These are phyloP conservation scores for Colletotrichum sp. DNA, from an alignment of 2,329 filamentous ascomycete genomes.

Conservation along the genomic window DNA sequence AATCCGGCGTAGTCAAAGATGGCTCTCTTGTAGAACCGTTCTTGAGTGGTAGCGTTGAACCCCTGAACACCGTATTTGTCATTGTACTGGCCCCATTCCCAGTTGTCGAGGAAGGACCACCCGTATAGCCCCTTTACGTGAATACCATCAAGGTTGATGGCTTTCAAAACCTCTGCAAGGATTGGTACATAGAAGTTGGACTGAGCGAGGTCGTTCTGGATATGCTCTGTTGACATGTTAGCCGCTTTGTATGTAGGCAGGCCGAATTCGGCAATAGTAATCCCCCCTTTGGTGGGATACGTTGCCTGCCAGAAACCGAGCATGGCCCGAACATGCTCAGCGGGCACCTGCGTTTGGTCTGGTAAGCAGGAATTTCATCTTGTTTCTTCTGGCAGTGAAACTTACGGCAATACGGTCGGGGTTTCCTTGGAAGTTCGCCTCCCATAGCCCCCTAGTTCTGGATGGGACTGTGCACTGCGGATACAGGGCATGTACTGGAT, in stretches of 20 bases:
- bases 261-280: conserved; percentile 60
- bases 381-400: background rate
- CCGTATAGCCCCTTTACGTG: conserved; percentile 58
- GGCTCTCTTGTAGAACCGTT: conserved; percentile 59
- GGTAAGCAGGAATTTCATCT: background rate
- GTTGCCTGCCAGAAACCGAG: conserved; percentile 65
- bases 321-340: conserved; percentile 58
- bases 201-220: conserved; percentile 45
- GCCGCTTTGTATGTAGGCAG: conserved; percentile 58
- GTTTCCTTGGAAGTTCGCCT: conserved; percentile 53
- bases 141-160: conserved; percentile 61
- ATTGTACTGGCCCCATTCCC: conserved; percentile 38
- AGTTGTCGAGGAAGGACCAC: conserved; percentile 60
- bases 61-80: conserved; percentile 60
- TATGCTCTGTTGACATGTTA: conserved; percentile 47
- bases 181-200: conserved; percentile 60
- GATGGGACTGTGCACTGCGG: conserved; percentile 44
- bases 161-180: conserved; percentile 55
- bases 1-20: conserved; percentile 64
- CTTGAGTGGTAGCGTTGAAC: conserved; percentile 57
- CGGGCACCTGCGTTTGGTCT: conserved; percentile 35
- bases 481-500: conserved; percentile 27
- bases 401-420: conserved; percentile 45
- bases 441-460: background rate
- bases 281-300: conserved; percentile 40